Conservation (phyloP, 2,329 filamentous ascomycete genomes). For the Drechslerella dactyloides region DNA sequence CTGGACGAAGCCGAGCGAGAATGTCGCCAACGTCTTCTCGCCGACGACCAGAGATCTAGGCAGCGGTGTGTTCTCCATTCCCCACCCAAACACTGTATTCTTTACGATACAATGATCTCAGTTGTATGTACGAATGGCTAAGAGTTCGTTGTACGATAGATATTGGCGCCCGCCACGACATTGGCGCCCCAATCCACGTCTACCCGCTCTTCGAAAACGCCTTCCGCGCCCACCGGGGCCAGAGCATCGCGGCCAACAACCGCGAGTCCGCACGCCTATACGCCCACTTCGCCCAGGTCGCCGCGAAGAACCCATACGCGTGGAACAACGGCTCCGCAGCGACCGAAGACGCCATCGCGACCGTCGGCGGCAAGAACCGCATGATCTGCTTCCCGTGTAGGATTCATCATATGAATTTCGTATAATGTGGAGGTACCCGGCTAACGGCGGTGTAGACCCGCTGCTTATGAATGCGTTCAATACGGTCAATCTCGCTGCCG, state of each 20-base stretch:
- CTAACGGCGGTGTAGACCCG: constrained; percentile 62
- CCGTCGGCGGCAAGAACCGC: constrained; percentile 65
- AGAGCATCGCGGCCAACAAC: constrained; percentile 65
- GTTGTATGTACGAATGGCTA: too few relatives aligned
- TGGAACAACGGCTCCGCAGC: constrained; percentile 65
- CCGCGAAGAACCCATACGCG: constrained; percentile 63
- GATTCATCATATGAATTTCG: constrained; percentile 55
- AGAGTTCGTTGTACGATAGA: too few relatives aligned
- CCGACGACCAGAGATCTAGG: constrained; percentile 62
- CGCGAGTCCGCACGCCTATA: constrained; percentile 68
- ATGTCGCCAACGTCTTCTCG: constrained; percentile 62
- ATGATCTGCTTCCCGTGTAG: constrained; percentile 73
- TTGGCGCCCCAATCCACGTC: constrained; percentile 70
- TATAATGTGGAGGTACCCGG: neutral
- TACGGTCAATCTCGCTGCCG: constrained; percentile 69
- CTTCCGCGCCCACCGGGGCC: constrained; percentile 65
- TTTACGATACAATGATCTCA: neutral
- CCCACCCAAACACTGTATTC: neutral
- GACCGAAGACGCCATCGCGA: constrained; percentile 64
- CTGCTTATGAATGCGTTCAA: constrained; percentile 76
- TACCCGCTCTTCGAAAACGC: constrained; percentile 73
- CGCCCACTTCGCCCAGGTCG: constrained; percentile 66
- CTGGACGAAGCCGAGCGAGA: constrained; percentile 65
- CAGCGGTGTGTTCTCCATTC: constrained; percentile 57
- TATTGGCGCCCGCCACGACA: constrained; percentile 65